These are phyloP conservation scores for Wickerhamiella kurtzmanii DNA, from an alignment of 805 yeast genomes.

Conservation along the genomic window DNA sequence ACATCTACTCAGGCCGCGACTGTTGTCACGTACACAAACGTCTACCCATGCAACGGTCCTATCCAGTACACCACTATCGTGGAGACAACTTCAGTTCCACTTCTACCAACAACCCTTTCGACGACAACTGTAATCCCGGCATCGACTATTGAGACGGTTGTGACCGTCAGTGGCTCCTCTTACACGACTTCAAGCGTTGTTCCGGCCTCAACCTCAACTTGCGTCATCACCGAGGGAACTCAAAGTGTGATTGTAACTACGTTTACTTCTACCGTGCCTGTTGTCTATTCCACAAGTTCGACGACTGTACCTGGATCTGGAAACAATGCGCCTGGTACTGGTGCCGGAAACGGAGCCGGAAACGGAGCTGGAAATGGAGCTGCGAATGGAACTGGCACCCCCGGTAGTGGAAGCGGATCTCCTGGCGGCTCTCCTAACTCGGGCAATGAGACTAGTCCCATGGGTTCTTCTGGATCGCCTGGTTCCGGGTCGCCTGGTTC, in stretches of 20 bases:
- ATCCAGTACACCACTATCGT: not conserved
- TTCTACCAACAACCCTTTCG: conserved; percentile 1
- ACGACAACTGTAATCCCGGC: not conserved
- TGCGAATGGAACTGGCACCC: not conserved
- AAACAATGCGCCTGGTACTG: not conserved
- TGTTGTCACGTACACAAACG: not conserved
- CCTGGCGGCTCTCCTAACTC: not conserved
- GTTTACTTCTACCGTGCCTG: not conserved
- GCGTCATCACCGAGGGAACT: not conserved
- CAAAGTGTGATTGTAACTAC: not conserved
- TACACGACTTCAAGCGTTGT: not conserved
- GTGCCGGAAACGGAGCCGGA: not conserved
- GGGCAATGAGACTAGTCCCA: not conserved
- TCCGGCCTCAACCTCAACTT: not conserved
- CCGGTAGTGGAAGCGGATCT: not conserved
- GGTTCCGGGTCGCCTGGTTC: not conserved
- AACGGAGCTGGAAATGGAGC: not conserved
- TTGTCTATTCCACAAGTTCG: not conserved
- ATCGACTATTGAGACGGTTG: not conserved
- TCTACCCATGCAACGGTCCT: not conserved
- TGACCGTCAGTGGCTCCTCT: not conserved
- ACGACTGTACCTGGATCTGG: not conserved
- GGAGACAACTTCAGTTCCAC: not conserved
- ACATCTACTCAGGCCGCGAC: not conserved
- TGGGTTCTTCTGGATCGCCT: not conserved